A percentile compares a stretch with the other conserved stretches of the same genome.
Conservation (phyloP, 75 land plant species). For the Larix kaempferi region DNA sequence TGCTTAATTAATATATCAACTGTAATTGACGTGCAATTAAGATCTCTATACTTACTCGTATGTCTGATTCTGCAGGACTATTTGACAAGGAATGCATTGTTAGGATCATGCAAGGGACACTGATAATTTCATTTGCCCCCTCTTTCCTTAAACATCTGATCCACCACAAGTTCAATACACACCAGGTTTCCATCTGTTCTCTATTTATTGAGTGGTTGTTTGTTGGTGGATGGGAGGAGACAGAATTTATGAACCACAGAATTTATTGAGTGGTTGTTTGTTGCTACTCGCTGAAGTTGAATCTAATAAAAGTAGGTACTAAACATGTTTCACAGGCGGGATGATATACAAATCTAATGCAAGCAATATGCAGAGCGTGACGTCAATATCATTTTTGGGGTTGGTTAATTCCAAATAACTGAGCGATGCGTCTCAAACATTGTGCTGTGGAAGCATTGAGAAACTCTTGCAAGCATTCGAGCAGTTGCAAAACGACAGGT, state of each 20-base stretch:
- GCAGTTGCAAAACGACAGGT: constrained; percentile 75
- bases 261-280: too few relatives aligned
- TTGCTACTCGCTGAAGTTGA: not conserved
- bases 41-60: not conserved
- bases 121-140: constrained; percentile 62
- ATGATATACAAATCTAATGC: constrained; percentile 66
- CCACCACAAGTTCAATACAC: constrained; percentile 57
- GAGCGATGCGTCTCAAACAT: constrained; percentile 41
- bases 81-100: constrained; percentile 56
- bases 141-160: constrained; percentile 47
- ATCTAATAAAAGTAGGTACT: not conserved
- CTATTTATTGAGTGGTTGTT: not conserved
- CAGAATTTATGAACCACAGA: too few relatives aligned
- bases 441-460: constrained; percentile 49
- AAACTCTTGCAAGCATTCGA: constrained; percentile 39
- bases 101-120: constrained; percentile 41
- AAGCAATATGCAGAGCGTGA: constrained; percentile 91
- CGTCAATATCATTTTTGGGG: constrained; percentile 65
- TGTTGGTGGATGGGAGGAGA: not conserved
- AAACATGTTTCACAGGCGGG: constrained; percentile 53
- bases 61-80: constrained; percentile 46
- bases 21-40: not conserved
- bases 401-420: constrained; percentile 72
- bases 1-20: not conserved
- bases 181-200: constrained; percentile 40